These are phyloP conservation scores for Kluyveromyces lactis DNA, from an alignment of 805 yeast species.

Conservation along the genomic window DNA sequence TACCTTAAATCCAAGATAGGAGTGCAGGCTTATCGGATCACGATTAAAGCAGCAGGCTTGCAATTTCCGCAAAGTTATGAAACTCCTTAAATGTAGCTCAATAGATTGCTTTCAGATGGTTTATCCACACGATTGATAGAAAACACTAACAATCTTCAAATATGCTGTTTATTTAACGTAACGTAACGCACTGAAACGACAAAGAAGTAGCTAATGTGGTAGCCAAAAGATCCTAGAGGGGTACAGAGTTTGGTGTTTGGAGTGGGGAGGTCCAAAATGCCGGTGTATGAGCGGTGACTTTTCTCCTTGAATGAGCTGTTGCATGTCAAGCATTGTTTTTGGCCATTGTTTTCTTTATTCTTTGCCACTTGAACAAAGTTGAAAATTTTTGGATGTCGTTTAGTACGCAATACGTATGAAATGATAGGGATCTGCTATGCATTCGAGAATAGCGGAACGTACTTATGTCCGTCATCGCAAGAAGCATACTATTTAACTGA, in stretches of 20 bases:
- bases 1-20: too few relatives aligned
- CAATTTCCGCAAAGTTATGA: too few relatives aligned
- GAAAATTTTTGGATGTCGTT: neutral
- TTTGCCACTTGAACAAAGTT: neutral
- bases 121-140: neutral
- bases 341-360: neutral
- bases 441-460: too few relatives aligned
- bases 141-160: neutral
- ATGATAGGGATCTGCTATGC: too few relatives aligned
- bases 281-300: constrained; percentile 1
- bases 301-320: neutral
- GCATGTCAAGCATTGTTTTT: neutral
- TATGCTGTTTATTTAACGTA: neutral
- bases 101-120: neutral
- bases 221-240: neutral
- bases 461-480: too few relatives aligned
- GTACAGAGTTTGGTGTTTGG: constrained; percentile 1
- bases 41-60: too few relatives aligned
- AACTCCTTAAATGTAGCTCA: neutral
- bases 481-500: too few relatives aligned
- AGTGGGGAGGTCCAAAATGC: constrained; percentile 4
- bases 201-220: too few relatives aligned
- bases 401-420: neutral
- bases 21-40: too few relatives aligned
- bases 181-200: neutral